Evolutionary conservation across 2,329 filamentous ascomycete species (phyloP), one percentile per base, ranked within the genome.

Genomic region (Beauveria brongniartii): DNA sequence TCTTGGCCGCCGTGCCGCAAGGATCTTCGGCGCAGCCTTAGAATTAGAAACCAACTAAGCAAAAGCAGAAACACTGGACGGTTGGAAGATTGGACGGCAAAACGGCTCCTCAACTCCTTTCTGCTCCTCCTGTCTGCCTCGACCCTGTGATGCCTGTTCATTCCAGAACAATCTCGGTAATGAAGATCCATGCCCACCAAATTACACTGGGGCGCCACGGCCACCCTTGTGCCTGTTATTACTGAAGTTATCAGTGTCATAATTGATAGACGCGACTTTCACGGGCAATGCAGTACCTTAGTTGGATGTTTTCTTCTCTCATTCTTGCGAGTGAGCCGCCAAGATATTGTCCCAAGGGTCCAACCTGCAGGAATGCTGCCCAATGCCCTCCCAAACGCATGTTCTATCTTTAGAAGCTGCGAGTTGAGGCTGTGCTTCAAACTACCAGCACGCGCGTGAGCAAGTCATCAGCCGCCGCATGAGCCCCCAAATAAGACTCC

Each of bases 341-440:
- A 16, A 37, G 34, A 16, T 12, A 37, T 37, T 37, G 1, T 37
- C 12, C 30, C 34, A 37, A 37, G 34, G 12, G 34, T 37, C 34
- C 34, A 16, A 37, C 34, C 12, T 37, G 34, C 34, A 37, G 34
- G 34, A 37, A 37, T 16, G 34, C 34, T 37, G 12, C 34, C 34
- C 34, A 37, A 16, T 37, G 34, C 48, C n/a, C 9, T 6, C 7
- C 18, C n/a, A 7, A 58, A 28, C 30, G 48, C 40, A 4, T 37
- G 24, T 53, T 59, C 57, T 59, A 59, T 59, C 57, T 59, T 59
- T 59, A 50, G 57, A n/a, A 26, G 34, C n/a, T 43, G 48, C n/a
- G 24, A 9, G 14, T 26, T 28, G 57, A 40, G 57, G 57, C 57
- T 37, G 57, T 59, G 57, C 41, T 37, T 16, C 30, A 22, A 53